Evolutionary conservation across 2,329 filamentous ascomycete species (phyloP), one percentile per base, ranked within the genome.

Genomic region (Cadophora sp.): DNA sequence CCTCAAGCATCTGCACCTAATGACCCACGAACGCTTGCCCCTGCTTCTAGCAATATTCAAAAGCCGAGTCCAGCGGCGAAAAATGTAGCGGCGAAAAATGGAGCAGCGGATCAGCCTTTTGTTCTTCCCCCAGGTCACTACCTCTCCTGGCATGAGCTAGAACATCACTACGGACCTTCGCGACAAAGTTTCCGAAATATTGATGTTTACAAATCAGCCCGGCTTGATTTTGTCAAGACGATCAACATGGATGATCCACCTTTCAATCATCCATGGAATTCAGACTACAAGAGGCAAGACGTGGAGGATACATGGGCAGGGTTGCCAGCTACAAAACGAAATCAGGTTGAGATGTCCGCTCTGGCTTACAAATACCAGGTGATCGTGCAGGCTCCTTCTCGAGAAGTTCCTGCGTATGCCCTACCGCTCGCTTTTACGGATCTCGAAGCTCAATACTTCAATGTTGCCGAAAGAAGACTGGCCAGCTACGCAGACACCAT

Each of bases 201-300:
- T n/a, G 37, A 43, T 4, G 43, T 37, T 8, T 46, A 43, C 29
- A 26, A 50, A 5, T 26, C 46, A 31, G 55, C 27, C 0, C 50
- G 64, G 16, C 22, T 29, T 11, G 37, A 34, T 16, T 66, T 58
- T 58, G 12, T 62, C 16, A 31, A 26, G 12, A 27, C 26, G n/a
- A n/a, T 62, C 2, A 50, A 48, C 12, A 26, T 66, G 24, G 16
- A 61, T 11, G 24, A 29, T 9, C 27, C 46, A 6, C 46, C 37
- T 19, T 66, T 55, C 26, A 3, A 14, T 11, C 24, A 5, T 9
- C 14, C 26, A 31, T 66, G 22, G 27, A 4, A 26, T 26, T 24
- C 58, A 8, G 22, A 19, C 11, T 62, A 66, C 19, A 62, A 66
- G 26, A 66, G 31, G 22, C 64, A 66, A 62, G 64, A 66, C 34